phyloP scores from a whole-genome alignment of 2,329 filamentous ascomycete genomes.

The Lecanicillium sp. region DNA sequence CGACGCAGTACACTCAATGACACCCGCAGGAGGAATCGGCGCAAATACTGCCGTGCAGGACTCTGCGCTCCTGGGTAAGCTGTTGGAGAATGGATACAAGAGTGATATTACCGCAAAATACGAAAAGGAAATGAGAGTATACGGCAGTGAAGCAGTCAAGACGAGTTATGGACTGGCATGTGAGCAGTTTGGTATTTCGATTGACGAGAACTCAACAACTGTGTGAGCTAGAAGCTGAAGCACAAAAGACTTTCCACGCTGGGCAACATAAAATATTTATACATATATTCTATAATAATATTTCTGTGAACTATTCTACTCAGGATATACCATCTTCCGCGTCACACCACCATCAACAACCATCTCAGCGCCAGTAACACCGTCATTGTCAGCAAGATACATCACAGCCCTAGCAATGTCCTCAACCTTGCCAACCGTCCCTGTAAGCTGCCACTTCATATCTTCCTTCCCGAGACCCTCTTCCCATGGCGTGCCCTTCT shows the following conservation, averaged over 20 bases:
- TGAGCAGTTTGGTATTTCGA: conserved; percentile 33
- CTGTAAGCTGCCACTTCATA: conserved; percentile 39
- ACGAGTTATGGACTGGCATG: conserved; percentile 43
- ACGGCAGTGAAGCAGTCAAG: conserved; percentile 47
- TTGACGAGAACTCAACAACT: conserved; percentile 31
- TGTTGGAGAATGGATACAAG: conserved; percentile 45
- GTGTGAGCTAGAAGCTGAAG: no score
- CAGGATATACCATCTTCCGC: conserved; percentile 23
- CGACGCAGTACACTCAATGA: conserved; percentile 52
- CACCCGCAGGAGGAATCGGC: conserved; percentile 46
- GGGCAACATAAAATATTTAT: no score
- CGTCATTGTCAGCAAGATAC: conserved; percentile 18
- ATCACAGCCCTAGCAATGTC: conserved; percentile 24
- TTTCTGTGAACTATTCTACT: conserved; percentile 9
- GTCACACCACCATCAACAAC: conserved; percentile 22
- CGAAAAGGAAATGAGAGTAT: conserved; percentile 55
- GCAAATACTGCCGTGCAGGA: conserved; percentile 51
- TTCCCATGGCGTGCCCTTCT: conserved; percentile 32
- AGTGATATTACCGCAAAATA: conserved; percentile 49
- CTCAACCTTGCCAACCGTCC: conserved; percentile 40
- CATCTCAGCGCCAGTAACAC: conserved; percentile 21
- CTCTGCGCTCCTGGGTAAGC: conserved; percentile 43
- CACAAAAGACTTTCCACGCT: no score
- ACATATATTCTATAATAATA: no score
- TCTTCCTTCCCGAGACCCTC: conserved; percentile 36